phyloP scores from a whole-genome alignment of 2,329 filamentous ascomycete genomes.

The Dryadomyces quercivorus region DNA sequence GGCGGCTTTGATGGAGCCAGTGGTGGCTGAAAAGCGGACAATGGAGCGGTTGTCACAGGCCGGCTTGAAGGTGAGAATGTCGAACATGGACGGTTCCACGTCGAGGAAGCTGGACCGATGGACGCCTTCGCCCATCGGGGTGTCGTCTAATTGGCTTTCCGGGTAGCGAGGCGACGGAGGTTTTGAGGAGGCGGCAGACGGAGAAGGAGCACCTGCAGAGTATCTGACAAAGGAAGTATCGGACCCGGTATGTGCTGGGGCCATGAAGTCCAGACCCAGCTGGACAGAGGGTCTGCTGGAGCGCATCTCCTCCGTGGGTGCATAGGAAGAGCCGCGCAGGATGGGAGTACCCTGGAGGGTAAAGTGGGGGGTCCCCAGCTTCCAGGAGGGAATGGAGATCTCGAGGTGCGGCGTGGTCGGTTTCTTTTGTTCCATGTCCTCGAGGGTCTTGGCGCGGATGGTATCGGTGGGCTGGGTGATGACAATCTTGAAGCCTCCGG shows the following conservation, averaged over 20 bases:
- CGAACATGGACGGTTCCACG: constrained; percentile 69
- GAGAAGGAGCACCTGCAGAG: neutral
- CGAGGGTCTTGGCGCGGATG: constrained; percentile 48
- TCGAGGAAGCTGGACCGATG: constrained; percentile 36
- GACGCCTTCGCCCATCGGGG: constrained; percentile 13
- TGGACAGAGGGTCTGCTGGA: constrained; percentile 38
- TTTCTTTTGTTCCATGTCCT: constrained; percentile 32
- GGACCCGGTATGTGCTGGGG: neutral
- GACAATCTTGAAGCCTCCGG: constrained; percentile 64
- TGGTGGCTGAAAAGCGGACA: constrained; percentile 64
- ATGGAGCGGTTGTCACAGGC: constrained; percentile 65
- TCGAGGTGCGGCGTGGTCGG: constrained; percentile 41
- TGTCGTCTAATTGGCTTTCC: neutral
- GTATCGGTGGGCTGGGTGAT: constrained; percentile 60
- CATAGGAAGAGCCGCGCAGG: constrained; percentile 69
- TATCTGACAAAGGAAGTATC: neutral
- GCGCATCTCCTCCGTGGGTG: constrained; percentile 59
- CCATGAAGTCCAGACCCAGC: constrained; percentile 20
- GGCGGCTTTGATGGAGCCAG: constrained; percentile 71
- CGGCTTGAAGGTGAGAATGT: constrained; percentile 66
- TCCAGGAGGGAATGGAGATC: constrained; percentile 72
- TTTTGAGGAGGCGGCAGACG: neutral
- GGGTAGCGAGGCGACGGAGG: neutral
- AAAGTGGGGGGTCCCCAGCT: constrained; percentile 71
- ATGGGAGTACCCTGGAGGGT: constrained; percentile 63